Evolutionary conservation across 2,329 filamentous ascomycete genomes (phyloP), one percentile per base, ranked within the genome.

Genomic region (Lasiodiplodia theobromae): DNA sequence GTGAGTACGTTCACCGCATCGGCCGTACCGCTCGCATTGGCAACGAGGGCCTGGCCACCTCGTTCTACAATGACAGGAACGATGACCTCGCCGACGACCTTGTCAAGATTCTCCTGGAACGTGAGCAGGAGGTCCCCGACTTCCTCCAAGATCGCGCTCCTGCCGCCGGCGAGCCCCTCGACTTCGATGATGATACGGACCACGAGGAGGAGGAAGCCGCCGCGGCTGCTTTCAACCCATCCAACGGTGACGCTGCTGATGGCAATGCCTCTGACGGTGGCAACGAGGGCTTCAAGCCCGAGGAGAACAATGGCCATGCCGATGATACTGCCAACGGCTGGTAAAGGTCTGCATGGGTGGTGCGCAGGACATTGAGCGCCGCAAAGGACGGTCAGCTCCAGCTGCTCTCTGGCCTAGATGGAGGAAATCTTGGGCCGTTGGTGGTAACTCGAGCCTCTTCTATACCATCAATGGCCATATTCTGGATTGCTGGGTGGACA

Each of bases 1-100:
- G 92, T 60, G 96, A 98, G 78, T 99, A 98, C 74, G 89, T 92
- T 31, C 96, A 99, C 77, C 93, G 96, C 14, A 98, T 98, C 77
- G 96, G 96, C 71, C 94, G 96, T 70, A 99, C 96, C 73, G 96
- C 92, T 67, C 93, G 96, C 66, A 97, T 97, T 76, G 96, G 96
- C 2, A 92, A 97, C 73, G 86, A 87, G 54, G 96, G 96, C 21
- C 82, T 94, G 5, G 94, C 96, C 0, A 95, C 92, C 0, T 97
- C 95, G 0, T 95, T 99, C 82, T 98, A 91, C 84, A 93, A 90
- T 31, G 90, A 94, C 0, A 83, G 86, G 0, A 92, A 98, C 73
- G 87, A 91, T 68, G 86, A 90, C 3, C 82, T 98, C 52, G 93
- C 87, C 0, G 85, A 87, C 11, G 88, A 91, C 1, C 84, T 99